Conservation (phyloP, 2,329 filamentous ascomycete genomes). For the Magnaporthiopsis rhizophila region DNA sequence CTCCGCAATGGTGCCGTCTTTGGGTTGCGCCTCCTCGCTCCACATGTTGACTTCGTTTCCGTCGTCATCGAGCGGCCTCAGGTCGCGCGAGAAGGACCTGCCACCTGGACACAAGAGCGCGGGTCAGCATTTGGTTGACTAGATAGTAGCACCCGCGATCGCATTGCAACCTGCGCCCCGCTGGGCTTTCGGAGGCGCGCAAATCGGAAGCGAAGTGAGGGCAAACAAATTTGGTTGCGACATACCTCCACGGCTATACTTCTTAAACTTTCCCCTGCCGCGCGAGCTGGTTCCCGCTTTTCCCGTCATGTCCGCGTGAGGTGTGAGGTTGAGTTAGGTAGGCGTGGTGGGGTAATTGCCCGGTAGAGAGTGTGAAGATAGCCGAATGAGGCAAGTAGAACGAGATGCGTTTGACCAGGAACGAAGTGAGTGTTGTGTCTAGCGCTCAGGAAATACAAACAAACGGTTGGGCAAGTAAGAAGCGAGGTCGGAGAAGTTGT, state of each 20-base stretch:
- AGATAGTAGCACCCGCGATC: not conserved
- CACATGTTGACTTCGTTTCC: conserved; percentile 88
- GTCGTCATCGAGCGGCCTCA: conserved; percentile 80
- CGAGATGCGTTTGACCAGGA: not conserved
- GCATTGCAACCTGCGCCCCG: not conserved
- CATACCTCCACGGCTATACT: conserved; percentile 84
- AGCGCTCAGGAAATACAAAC: not conserved
- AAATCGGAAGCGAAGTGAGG: not conserved
- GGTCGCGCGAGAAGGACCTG: conserved; percentile 89
- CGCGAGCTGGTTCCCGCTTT: conserved; percentile 46
- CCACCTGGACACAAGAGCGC: conserved; percentile 54
- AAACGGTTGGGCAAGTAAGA: not conserved
- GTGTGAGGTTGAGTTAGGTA: not conserved
- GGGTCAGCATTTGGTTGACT: not conserved
- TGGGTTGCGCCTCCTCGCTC: conserved; percentile 49
- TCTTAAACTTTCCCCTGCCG: conserved; percentile 89
- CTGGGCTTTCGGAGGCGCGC: too few relatives aligned
- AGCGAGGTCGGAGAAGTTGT: not conserved
- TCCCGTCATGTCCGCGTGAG: conserved; percentile 31
- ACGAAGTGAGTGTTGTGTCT: not conserved
- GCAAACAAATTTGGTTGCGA: conserved; percentile 1
- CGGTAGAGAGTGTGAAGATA: not conserved
- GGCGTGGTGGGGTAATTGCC: conserved; percentile 3
- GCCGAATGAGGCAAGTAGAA: not conserved
- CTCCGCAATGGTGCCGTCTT: conserved; percentile 40